phyloP scores from a whole-genome alignment of 768 basidiomycete species.

The Tylopilus subfusipes region DNA sequence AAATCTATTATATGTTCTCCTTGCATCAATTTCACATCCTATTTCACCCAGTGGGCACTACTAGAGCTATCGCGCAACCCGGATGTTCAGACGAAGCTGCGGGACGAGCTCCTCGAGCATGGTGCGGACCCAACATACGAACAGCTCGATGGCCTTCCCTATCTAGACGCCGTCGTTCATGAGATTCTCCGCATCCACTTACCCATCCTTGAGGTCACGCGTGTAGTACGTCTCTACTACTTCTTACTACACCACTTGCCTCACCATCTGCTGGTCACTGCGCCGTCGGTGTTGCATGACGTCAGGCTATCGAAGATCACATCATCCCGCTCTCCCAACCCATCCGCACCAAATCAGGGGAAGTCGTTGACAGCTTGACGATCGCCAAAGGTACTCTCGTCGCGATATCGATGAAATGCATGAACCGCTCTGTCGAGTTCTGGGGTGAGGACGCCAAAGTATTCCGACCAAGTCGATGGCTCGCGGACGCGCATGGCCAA shows the following conservation, averaged over 20 bases:
- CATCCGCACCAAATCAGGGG: conserved; percentile 39
- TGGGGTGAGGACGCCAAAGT: conserved; percentile 61
- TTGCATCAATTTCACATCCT: not conserved
- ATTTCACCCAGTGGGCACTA: conserved; percentile 45
- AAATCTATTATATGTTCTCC: not conserved
- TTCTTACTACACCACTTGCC: no score
- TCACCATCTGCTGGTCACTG: not conserved
- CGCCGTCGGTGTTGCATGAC: not conserved
- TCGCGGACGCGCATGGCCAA: conserved; percentile 26
- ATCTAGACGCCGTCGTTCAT: conserved; percentile 49
- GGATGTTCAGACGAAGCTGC: conserved; percentile 45
- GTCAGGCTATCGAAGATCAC: conserved; percentile 49
- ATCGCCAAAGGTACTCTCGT: conserved; percentile 48
- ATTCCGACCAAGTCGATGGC: conserved; percentile 65
- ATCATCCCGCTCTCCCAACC: conserved; percentile 52
- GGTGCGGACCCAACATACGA: conserved; percentile 51
- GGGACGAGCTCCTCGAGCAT: conserved; percentile 47
- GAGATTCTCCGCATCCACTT: conserved; percentile 45
- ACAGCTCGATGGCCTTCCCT: conserved; percentile 48
- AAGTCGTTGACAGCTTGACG: conserved; percentile 35
- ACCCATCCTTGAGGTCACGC: conserved; percentile 27
- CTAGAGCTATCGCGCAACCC: conserved; percentile 48
- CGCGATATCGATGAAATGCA: conserved; percentile 39
- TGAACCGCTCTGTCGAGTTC: conserved; percentile 48
- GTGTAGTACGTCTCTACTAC: conserved; percentile 7